Percentiles rank a stretch among this genome's conserved stretches.
Conservation (phyloP, 2,329 filamentous ascomycete species). For the Fusarium sp. region DNA sequence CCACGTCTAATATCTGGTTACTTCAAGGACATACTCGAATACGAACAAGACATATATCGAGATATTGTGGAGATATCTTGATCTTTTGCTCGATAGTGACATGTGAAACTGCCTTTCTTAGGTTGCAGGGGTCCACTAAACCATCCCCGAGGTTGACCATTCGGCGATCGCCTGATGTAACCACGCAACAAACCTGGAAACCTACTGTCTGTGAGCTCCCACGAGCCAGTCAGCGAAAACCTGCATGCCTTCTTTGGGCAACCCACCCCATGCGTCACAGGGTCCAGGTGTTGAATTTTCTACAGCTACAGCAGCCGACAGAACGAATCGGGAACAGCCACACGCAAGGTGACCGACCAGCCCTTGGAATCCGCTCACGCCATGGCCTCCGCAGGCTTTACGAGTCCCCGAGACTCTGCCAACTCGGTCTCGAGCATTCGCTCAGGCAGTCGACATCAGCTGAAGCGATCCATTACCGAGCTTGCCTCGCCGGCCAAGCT, state of each 20-base stretch:
- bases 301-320: slow-evolving; percentile 12
- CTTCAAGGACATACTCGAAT: slow-evolving; percentile 17
- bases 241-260: slow-evolving; percentile 31
- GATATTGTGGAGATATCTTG: slow-evolving; percentile 24
- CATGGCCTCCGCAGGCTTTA: slow-evolving; percentile 47
- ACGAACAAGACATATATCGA: slow-evolving; percentile 1
- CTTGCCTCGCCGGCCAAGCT: slow-evolving; percentile 64
- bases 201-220: slow-evolving; percentile 18
- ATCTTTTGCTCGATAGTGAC: slow-evolving; percentile 17
- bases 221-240: slow-evolving; percentile 24
- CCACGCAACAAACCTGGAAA: slow-evolving; percentile 36
- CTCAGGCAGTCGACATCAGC: slow-evolving; percentile 62
- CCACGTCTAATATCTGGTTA: not conserved
- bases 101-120: slow-evolving; percentile 41
- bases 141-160: slow-evolving; percentile 31
- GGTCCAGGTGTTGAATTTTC: slow-evolving; percentile 29
- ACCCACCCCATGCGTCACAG: slow-evolving; percentile 37
- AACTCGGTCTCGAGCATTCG: slow-evolving; percentile 46
- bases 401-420: slow-evolving; percentile 46
- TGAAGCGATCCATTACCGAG: slow-evolving; percentile 70
- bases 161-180: slow-evolving; percentile 41
- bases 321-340: slow-evolving; percentile 36
- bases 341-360: slow-evolving; percentile 1
- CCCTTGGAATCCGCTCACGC: slow-evolving; percentile 24
- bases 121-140: slow-evolving; percentile 32